phyloP scores from a whole-genome alignment of 225 moss, liverwort and hornwort genomes.

The Sphagnum contortum region DNA sequence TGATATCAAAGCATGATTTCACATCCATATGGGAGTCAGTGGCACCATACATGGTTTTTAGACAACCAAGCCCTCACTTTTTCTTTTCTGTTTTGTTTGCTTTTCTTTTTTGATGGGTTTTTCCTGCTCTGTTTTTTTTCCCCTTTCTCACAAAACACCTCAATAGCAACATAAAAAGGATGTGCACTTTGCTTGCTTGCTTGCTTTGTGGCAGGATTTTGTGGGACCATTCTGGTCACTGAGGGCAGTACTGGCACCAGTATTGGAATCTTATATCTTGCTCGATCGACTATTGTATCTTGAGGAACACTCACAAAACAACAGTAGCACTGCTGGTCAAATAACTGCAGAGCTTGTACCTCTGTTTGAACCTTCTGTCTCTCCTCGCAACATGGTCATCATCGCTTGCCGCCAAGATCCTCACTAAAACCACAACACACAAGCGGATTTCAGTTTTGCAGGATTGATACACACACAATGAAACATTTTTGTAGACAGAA shows the following conservation, averaged over 20 bases:
- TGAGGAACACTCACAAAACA: constrained; percentile 23
- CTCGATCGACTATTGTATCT: constrained; percentile 50
- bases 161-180: too few relatives aligned
- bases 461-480: too few relatives aligned
- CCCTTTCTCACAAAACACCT: too few relatives aligned
- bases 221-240: constrained; percentile 58
- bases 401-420: constrained; percentile 18
- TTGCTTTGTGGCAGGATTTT: constrained; percentile 30
- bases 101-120: background rate
- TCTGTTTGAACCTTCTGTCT: constrained; percentile 39
- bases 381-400: constrained; percentile 56
- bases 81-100: background rate
- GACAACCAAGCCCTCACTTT: too few relatives aligned
- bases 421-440: too few relatives aligned
- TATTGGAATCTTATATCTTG: constrained; percentile 45
- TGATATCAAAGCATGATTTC: constrained; percentile 10
- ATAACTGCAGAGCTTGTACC: constrained; percentile 35
- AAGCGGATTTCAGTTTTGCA: too few relatives aligned
- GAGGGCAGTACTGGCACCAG: constrained; percentile 50
- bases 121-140: too few relatives aligned
- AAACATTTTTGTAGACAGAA: too few relatives aligned
- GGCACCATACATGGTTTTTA: constrained; percentile 29
- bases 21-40: constrained; percentile 35
- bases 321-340: constrained; percentile 1
- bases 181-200: too few relatives aligned